Base-by-base conservation (phyloP, 169 alveolate genomes). In the Plasmodium inui region DNA sequence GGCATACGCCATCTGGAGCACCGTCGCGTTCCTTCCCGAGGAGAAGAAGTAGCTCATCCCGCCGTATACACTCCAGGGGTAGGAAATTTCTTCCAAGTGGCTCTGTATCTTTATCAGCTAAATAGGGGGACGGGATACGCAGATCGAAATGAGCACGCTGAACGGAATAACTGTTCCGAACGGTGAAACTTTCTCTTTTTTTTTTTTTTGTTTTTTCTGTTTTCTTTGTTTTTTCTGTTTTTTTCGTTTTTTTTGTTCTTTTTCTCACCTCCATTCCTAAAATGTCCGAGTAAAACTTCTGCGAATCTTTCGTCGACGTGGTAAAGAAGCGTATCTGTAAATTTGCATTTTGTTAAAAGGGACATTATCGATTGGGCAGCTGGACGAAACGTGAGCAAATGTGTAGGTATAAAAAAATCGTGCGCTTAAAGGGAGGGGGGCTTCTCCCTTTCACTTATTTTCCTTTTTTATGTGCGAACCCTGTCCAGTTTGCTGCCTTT, bases 1-100 rank as follows among this genome's bases (percentile, higher is more conserved):
- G 19, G 94, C 94, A 78, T 88, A 88, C 28, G 94, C 94, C 34
- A 88, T 14, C 50, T 88, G 94, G 34, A 88, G 73, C 46, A 72
- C 44, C 28, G 94, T 74, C 50, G 41, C 67, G 81, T 88, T 88
- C 44, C 71, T 88, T 88, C 81, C 50, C 34, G 86, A 78, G 9
- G 94, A 88, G 70, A 78, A 88, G 71, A 55, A 88, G 78, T 88
- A 88, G 30, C 94, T 88, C 94, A 88, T 88, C 19, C 94, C 94
- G 3, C 94, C 94, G 44, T 88, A 88, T 17, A 88, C 82, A 88
- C 81, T 88, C 94, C 94, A 88, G 12, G 94, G 94, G 39, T 88
- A 88, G 9, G 94, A 88, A 55, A 88, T 88, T 88, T 88, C 94
- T 74, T 88, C 88, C 71, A 88, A 39, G 70, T 88, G 94, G 67